A percentile compares a stretch with the other conserved stretches of the same genome.
Evolutionary conservation across 179 eudicot species (phyloP).

Genomic region (Drosera spatulata): DNA sequence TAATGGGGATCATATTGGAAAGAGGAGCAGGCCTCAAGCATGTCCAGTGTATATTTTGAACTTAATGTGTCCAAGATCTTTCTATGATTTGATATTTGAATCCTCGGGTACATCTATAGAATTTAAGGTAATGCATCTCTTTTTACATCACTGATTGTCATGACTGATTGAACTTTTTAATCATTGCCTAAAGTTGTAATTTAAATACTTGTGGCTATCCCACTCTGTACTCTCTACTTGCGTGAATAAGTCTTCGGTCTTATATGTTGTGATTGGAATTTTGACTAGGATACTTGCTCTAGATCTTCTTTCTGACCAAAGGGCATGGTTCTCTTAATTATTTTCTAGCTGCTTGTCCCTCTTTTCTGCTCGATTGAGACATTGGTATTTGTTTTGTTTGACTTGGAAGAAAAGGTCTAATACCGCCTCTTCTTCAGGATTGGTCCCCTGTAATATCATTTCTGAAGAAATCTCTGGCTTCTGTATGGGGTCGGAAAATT

Average conservation of each 20-base stretch:
- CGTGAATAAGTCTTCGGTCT: no score
- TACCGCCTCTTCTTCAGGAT: conserved; percentile 38
- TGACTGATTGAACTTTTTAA: not conserved
- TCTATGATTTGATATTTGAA: conserved; percentile 55
- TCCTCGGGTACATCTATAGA: conserved; percentile 61
- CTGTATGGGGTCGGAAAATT: conserved; percentile 44
- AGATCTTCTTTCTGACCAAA: no score
- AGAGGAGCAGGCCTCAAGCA: conserved; percentile 36
- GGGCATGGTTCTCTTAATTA: no score
- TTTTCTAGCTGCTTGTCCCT: not conserved
- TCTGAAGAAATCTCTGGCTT: conserved; percentile 41
- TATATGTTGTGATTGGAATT: no score
- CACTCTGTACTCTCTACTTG: no score
- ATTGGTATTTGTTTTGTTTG: not conserved
- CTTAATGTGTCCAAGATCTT: conserved; percentile 57
- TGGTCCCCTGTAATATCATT: conserved; percentile 60
- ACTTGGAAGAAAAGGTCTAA: not conserved
- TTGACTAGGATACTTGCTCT: no score
- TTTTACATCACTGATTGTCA: conserved; percentile 5
- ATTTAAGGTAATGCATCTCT: conserved; percentile 59
- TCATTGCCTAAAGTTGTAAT: no score
- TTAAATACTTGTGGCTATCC: no score
- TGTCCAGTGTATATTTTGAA: conserved; percentile 59
- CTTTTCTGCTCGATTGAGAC: not conserved
- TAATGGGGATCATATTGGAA: conserved; percentile 29